A percentile compares a stretch with the other conserved stretches of the same genome.
These are phyloP conservation scores for Cladochytrium replicatum DNA, from an alignment of 192 early-diverging fungal species.

Conservation along the genomic window DNA sequence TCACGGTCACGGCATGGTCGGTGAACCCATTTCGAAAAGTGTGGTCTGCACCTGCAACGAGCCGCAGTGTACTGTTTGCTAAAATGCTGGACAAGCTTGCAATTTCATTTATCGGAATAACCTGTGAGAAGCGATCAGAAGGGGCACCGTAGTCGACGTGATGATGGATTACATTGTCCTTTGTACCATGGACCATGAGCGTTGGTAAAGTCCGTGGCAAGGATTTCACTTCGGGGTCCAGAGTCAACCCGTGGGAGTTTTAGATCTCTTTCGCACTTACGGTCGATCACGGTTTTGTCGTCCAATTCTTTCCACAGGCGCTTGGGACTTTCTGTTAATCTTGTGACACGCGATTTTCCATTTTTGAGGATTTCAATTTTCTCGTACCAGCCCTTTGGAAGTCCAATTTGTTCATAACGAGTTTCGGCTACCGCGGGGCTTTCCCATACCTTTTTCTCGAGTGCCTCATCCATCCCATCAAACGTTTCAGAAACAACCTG, in stretches of 20 bases:
- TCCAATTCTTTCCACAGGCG: background rate
- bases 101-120: constrained; percentile 7
- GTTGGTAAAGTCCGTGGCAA: constrained; percentile 38
- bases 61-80: background rate
- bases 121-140: no score
- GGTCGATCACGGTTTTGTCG: background rate
- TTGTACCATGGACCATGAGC: constrained; percentile 39
- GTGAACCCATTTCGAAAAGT: constrained; percentile 28
- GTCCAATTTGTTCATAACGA: background rate
- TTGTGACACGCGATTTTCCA: background rate
- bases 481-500: background rate
- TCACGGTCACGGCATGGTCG: constrained; percentile 27
- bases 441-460: background rate
- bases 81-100: constrained; percentile 3
- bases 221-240: constrained; percentile 19
- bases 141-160: no score
- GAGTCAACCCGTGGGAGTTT: background rate
- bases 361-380: background rate
- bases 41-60: constrained; percentile 9
- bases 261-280: background rate
- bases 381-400: background rate
- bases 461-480: no score
- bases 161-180: no score
- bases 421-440: background rate
- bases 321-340: background rate